phyloP scores from a whole-genome alignment of 2,329 filamentous ascomycete genomes.

The Remersonia thermophila region DNA sequence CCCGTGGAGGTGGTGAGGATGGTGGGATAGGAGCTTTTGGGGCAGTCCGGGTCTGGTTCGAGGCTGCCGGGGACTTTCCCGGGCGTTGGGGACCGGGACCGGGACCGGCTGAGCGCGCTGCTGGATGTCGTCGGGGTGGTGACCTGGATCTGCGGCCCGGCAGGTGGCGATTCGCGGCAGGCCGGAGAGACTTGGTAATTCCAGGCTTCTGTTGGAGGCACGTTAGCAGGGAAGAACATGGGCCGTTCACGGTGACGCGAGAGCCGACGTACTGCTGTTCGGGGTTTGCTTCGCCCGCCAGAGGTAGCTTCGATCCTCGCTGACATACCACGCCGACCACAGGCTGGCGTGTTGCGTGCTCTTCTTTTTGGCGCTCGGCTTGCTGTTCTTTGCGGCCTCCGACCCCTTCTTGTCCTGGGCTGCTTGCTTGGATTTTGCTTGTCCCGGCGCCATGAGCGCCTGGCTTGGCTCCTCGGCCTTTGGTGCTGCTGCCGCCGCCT shows the following conservation, averaged over 20 bases:
- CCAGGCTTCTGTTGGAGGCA: conserved; percentile 12
- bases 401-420: conserved; percentile 20
- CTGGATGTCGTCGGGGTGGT: conserved; percentile 1
- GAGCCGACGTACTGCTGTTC: conserved; percentile 5
- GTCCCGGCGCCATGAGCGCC: conserved; percentile 2
- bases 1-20: conserved; percentile 12
- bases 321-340: conserved; percentile 15
- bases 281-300: conserved; percentile 12
- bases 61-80: neutral
- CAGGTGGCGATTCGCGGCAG: neutral
- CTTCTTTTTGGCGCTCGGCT: conserved; percentile 7
- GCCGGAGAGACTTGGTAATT: conserved; percentile 9
- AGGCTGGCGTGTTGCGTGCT: neutral
- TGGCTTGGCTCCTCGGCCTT: conserved; percentile 1
- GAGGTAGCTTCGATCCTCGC: conserved; percentile 8
- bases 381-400: conserved; percentile 12
- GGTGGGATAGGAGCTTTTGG: conserved; percentile 9
- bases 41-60: conserved; percentile 2
- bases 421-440: neutral
- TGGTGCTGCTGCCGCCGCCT: neutral
- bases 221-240: too few relatives aligned
- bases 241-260: too few relatives aligned
- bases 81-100: neutral
- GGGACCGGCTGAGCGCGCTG: neutral
- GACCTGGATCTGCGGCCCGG: neutral